Conservation (phyloP, 805 yeast genomes). For the Scheffersomyces lignosus region DNA sequence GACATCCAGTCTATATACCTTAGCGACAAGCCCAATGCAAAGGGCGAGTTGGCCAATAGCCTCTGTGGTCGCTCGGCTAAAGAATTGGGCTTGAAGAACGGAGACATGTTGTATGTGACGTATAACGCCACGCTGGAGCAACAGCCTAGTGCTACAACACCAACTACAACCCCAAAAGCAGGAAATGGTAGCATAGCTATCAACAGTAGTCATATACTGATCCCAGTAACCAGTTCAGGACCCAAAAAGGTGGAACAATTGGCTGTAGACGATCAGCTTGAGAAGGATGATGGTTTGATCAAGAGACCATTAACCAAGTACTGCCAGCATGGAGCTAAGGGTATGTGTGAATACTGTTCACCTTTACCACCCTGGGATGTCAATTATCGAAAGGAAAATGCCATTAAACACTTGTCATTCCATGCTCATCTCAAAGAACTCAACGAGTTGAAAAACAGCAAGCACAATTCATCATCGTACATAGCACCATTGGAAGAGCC, state of each 20-base stretch:
- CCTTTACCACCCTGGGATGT: constrained; percentile 95
- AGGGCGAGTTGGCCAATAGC: constrained; percentile 40
- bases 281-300: constrained; percentile 66
- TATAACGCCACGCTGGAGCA: constrained; percentile 25
- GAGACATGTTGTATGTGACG: constrained; percentile 54
- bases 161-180: not conserved
- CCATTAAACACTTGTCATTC: constrained; percentile 84
- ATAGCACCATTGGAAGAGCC: constrained; percentile 80
- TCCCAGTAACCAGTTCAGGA: constrained; percentile 1
- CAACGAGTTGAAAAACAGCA: constrained; percentile 65
- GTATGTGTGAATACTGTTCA: constrained; percentile 97
- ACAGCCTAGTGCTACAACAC: constrained; percentile 12
- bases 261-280: constrained; percentile 65
- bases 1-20: constrained; percentile 31
- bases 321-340: constrained; percentile 87
- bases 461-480: constrained; percentile 57
- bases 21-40: constrained; percentile 46
- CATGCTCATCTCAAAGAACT: constrained; percentile 79
- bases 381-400: constrained; percentile 68
- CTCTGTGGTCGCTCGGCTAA: constrained; percentile 36
- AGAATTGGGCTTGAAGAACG: constrained; percentile 55
- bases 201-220: not conserved
- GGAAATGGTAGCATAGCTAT: not conserved
- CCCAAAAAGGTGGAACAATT: constrained; percentile 48
- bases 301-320: constrained; percentile 57